phyloP scores from a whole-genome alignment of 768 basidiomycete species.

The Boletus pseudopeckii region DNA sequence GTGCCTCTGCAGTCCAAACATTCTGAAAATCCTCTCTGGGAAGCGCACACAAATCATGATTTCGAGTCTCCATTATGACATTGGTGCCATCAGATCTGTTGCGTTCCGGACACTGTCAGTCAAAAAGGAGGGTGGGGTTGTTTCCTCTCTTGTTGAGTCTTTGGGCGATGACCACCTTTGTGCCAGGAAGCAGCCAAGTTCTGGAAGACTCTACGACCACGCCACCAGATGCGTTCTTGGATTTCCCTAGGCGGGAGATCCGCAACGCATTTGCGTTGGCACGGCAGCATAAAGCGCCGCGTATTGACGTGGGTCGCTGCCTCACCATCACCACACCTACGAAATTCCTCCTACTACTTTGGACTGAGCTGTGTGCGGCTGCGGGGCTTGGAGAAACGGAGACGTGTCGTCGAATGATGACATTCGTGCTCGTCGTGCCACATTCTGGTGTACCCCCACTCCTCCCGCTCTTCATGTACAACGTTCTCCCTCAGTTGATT shows the following conservation, averaged over 20 bases:
- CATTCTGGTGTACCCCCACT: conserved; percentile 56
- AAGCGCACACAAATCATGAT: conserved; percentile 34
- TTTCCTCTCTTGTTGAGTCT: not conserved
- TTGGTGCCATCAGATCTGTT: conserved; percentile 37
- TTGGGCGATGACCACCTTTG: not conserved
- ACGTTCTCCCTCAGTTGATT: conserved; percentile 62
- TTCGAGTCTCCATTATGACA: conserved; percentile 34
- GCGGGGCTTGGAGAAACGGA: conserved; percentile 61
- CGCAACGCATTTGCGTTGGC: conserved; percentile 55
- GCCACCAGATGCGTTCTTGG: conserved; percentile 40
- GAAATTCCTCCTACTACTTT: conserved; percentile 63
- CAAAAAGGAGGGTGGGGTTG: conserved; percentile 36
- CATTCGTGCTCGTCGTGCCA: conserved; percentile 65
- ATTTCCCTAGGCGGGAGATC: conserved; percentile 56
- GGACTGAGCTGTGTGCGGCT: conserved; percentile 57
- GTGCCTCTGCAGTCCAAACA: conserved; percentile 54
- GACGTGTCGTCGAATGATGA: conserved; percentile 59
- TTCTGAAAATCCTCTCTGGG: conserved; percentile 45
- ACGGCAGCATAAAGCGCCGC: conserved; percentile 58
- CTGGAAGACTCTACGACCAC: conserved; percentile 16
- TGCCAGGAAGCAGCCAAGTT: conserved; percentile 16
- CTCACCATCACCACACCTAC: conserved; percentile 55
- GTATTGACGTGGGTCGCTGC: conserved; percentile 64
- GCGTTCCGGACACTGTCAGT: conserved; percentile 39
- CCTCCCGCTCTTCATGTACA: conserved; percentile 69